Evolutionary conservation across 2,329 filamentous ascomycete genomes (phyloP), one percentile per base, ranked within the genome.

Genomic region (Fusarium ramigenum): DNA sequence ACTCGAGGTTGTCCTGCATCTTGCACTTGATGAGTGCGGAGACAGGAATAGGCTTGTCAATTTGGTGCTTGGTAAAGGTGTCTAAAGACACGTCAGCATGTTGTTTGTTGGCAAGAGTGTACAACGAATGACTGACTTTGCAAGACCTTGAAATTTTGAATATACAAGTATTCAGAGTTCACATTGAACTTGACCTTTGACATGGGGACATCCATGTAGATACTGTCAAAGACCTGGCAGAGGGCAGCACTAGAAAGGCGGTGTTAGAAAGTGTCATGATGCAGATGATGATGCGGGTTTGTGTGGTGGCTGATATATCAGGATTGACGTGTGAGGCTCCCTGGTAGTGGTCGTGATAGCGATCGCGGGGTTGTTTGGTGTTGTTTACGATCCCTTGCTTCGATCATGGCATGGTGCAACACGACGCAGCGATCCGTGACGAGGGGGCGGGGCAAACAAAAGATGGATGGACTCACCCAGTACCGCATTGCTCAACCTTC

Each of bases 1-100:
- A 99, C 82, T 98, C 96, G 78, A 99, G 93, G 86, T 99, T 99
- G 84, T 99, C 96, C 88, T 99, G 96, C 96, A 99, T 99, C 88
- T 97, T 98, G 88, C 96, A 99, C 84, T 98, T 99, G 79, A 96
- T 90, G 68, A 99, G 91, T 66, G 89, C 87, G 83, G 97, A 91
- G 81, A 98, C 94, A 67, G 94, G 94, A 78, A 99, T 92, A 34
- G 93, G 92, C 82, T 95, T 95, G 79, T 98, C 95, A 85, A 99
- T 89, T 74, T 91, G 87, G 85, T 98, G 95, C 83, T 93, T 93
- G 71, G 91, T 88, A 81, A 98, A 98, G 74, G 89, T 88, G 83
- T 95, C 96, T 95, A 9, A 49, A 16, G 62, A 40, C 19, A 56
- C 28, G 59, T 69, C 14, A 63, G 46, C 47, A 42, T 60, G 72